These are phyloP conservation scores for Kazachstania africana DNA, from an alignment of 805 yeast species.

Conservation along the genomic window DNA sequence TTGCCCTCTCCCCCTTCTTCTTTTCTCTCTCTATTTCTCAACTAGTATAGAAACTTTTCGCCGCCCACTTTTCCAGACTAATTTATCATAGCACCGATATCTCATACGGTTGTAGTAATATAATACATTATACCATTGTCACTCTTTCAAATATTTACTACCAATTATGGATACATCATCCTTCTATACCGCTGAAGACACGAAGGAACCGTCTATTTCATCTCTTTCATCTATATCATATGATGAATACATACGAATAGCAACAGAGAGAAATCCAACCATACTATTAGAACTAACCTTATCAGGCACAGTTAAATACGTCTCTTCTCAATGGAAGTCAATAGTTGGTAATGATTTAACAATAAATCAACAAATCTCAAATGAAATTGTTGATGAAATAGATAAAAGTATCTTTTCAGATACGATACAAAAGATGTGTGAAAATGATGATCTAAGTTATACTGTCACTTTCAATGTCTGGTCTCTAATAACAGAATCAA, in stretches of 20 bases:
- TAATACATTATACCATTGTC: too few species aligned
- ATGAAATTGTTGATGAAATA: conserved; percentile 49
- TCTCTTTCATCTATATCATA: too few species aligned
- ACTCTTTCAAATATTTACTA: too few species aligned
- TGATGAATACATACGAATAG: conserved; percentile 45
- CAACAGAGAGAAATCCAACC: conserved; percentile 60
- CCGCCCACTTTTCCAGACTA: too few species aligned
- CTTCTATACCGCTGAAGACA: too few species aligned
- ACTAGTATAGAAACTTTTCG: too few species aligned
- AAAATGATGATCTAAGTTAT: conserved; percentile 58
- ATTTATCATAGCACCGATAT: too few species aligned
- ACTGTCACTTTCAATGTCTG: conserved; percentile 54
- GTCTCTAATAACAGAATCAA: conserved; percentile 35
- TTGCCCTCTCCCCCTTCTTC: too few species aligned
- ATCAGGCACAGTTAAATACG: conserved; percentile 63
- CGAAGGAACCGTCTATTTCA: too few species aligned
- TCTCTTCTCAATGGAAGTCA: conserved; percentile 68
- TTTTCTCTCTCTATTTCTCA: too few species aligned
- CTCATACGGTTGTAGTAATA: too few species aligned
- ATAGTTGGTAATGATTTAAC: conserved; percentile 53
- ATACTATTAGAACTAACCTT: conserved; percentile 76
- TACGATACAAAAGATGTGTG: conserved; percentile 59
- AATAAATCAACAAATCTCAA: conserved; percentile 35
- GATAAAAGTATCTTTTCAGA: conserved; percentile 59
- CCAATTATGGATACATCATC: too few species aligned